Conservation (phyloP, 2,329 filamentous ascomycete species). For the Lecanicillium sp. region DNA sequence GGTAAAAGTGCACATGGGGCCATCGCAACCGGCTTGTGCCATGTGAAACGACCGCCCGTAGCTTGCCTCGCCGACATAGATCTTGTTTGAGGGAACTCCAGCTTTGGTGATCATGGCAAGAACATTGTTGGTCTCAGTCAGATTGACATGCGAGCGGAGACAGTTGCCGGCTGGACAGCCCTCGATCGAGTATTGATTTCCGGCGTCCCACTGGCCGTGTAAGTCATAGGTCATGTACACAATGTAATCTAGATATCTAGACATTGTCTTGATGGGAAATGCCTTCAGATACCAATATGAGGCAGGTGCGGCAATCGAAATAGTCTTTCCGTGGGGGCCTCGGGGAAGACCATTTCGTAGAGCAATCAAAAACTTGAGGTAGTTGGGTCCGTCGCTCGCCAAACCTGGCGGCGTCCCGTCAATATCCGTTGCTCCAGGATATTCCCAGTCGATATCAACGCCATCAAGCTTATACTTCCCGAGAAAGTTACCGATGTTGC, state of each 20-base stretch:
- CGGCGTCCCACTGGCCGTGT: constrained; percentile 19
- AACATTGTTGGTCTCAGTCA: not conserved
- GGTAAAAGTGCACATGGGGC: constrained; percentile 21
- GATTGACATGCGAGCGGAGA: not conserved
- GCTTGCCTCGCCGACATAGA: not conserved
- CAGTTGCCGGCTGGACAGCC: not conserved
- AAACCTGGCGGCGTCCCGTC: constrained; percentile 3
- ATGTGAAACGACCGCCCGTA: constrained; percentile 28
- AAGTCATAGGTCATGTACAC: constrained; percentile 24
- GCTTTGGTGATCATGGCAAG: not conserved
- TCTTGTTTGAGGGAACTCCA: not conserved
- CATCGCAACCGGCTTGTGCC: constrained; percentile 23
- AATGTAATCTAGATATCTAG: constrained; percentile 21
- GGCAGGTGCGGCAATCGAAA: constrained; percentile 22
- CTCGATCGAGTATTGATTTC: not conserved
- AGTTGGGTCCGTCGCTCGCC: constrained; percentile 15
- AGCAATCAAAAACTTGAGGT: not conserved
- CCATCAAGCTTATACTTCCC: not conserved
- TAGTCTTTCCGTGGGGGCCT: not conserved
- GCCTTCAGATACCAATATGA: constrained; percentile 25
- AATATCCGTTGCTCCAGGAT: constrained; percentile 15
- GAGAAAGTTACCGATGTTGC: constrained; percentile 21
- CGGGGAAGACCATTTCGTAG: not conserved
- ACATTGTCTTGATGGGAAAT: constrained; percentile 20
- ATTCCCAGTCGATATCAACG: constrained; percentile 10